These are phyloP conservation scores for Acanthamoeba pearcei DNA, from an alignment of 208 protist species.

Conservation along the genomic window DNA sequence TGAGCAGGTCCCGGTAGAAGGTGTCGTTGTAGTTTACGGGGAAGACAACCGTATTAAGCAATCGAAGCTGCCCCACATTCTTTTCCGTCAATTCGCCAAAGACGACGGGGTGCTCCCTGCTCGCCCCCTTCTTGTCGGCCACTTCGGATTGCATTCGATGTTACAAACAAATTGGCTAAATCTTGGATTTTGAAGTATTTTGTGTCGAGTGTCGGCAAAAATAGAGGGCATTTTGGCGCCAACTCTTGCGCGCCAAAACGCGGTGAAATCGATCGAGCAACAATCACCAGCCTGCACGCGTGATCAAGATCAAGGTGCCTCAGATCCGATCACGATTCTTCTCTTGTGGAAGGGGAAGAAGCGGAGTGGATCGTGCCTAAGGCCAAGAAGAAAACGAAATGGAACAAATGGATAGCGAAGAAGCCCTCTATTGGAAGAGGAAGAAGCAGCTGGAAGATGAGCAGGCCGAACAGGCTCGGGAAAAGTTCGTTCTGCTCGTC, in stretches of 20 bases:
- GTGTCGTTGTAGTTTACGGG: constrained; percentile 82
- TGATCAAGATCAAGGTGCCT: too few relatives aligned
- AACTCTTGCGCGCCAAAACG: background rate
- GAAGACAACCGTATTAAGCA: constrained; percentile 80
- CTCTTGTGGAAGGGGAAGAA: constrained; percentile 50
- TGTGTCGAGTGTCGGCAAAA: too few relatives aligned
- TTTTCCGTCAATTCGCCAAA: constrained; percentile 83
- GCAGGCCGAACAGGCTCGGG: background rate
- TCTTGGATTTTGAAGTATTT: too few relatives aligned
- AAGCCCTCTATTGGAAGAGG: constrained; percentile 60
- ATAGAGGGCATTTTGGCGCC: too few relatives aligned
- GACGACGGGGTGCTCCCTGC: constrained; percentile 31
- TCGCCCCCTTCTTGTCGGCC: background rate
- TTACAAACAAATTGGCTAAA: too few relatives aligned
- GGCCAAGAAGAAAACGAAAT: background rate
- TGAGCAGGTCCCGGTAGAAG: constrained; percentile 80
- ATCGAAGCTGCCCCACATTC: constrained; percentile 80
- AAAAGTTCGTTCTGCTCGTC: background rate
- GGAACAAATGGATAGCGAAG: constrained; percentile 45
- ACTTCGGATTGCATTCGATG: background rate
- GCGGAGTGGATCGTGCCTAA: background rate
- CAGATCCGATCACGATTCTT: background rate
- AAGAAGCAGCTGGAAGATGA: constrained; percentile 64
- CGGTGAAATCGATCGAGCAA: background rate
- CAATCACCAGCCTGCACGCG: too few relatives aligned